These are phyloP conservation scores for Allium sativum DNA, from an alignment of 106 monocot genomes.

Conservation along the genomic window DNA sequence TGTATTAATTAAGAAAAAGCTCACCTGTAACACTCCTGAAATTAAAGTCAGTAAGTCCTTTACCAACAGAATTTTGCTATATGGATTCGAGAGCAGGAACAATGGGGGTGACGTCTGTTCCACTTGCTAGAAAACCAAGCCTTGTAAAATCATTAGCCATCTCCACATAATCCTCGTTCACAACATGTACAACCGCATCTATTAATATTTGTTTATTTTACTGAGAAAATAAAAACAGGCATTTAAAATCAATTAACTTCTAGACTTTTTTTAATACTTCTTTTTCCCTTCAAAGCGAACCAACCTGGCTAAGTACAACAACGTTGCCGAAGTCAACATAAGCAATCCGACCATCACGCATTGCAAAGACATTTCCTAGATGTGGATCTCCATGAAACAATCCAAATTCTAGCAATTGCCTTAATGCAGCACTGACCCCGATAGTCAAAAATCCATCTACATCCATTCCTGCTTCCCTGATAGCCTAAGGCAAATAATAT, in stretches of 20 bases:
- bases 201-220: conserved; percentile 97
- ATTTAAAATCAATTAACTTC: conserved; percentile 1
- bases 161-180: conserved; percentile 99
- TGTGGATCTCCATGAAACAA: conserved; percentile 98
- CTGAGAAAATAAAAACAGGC: conserved; percentile 25
- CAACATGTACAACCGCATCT: conserved; percentile 98
- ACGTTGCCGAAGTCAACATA: conserved; percentile 99
- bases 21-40: conserved; percentile 92
- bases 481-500: conserved; percentile 39
- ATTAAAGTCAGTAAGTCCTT: conserved; percentile 93
- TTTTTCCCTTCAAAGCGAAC: conserved; percentile 2
- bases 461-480: conserved; percentile 83
- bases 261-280: not conserved
- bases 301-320: conserved; percentile 94
- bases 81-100: conserved; percentile 94
- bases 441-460: conserved; percentile 84
- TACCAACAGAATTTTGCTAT: conserved; percentile 92
- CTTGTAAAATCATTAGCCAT: conserved; percentile 99
- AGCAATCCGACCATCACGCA: conserved; percentile 98
- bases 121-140: conserved; percentile 96
- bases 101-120: conserved; percentile 90
- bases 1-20: not conserved
- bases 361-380: conserved; percentile 98
- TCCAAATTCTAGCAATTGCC: conserved; percentile 97
- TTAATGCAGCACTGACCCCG: conserved; percentile 92